Conservation (phyloP, 129 eudicot genomes). For the Centaurea solstitialis region DNA sequence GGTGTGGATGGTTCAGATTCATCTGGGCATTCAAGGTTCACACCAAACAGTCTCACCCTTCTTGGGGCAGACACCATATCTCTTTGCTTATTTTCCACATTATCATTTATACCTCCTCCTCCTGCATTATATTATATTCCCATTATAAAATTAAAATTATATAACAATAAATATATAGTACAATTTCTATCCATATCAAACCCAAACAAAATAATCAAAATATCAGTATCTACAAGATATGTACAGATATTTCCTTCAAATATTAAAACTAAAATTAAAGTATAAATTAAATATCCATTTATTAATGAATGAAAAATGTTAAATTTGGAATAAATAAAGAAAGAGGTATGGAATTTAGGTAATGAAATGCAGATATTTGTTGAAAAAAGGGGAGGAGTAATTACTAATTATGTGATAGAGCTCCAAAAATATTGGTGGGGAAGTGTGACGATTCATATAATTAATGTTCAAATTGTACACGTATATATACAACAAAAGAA, state of each 20-base stretch:
- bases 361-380: slow-evolving; percentile 17
- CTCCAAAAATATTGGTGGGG: slow-evolving; percentile 30
- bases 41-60: slow-evolving; percentile 71
- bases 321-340: neutral
- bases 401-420: slow-evolving; percentile 19
- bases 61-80: slow-evolving; percentile 39
- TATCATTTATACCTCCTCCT: slow-evolving; percentile 30
- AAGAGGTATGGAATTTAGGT: neutral
- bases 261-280: too few relatives aligned
- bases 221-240: neutral
- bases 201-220: neutral
- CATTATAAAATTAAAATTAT: too few relatives aligned
- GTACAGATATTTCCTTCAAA: neutral
- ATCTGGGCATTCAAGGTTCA: slow-evolving; percentile 61
- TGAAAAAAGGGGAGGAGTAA: neutral
- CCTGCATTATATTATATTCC: neutral
- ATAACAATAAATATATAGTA: too few relatives aligned
- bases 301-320: neutral
- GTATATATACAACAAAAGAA: slow-evolving; percentile 12
- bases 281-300: too few relatives aligned
- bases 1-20: slow-evolving; percentile 44
- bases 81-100: slow-evolving; percentile 34
- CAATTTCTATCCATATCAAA: neutral
- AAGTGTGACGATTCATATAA: slow-evolving; percentile 26
- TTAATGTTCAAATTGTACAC: slow-evolving; percentile 28